Percentiles rank a stretch among this genome's conserved stretches.
Evolutionary conservation across 2,329 filamentous ascomycete species (phyloP).

Genomic region (Clarireedia hainanense): DNA sequence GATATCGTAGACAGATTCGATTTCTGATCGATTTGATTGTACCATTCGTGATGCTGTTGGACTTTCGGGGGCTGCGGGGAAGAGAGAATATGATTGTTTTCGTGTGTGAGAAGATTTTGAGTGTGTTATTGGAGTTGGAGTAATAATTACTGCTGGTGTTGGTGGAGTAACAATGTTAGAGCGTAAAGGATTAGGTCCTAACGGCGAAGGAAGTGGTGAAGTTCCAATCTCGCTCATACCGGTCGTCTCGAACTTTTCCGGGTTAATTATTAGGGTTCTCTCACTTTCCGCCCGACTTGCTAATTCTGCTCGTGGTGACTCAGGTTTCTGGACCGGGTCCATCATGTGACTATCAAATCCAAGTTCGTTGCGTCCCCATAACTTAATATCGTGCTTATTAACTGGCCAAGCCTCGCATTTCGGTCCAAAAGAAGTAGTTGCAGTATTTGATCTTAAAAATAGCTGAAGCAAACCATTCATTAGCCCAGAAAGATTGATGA

Average conservation of each 20-base stretch:
- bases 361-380: conserved; percentile 36
- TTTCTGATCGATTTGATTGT: not conserved
- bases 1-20: conserved; percentile 26
- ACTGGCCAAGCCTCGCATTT: conserved; percentile 38
- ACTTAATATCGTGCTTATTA: conserved; percentile 40
- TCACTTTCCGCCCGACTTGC: conserved; percentile 17
- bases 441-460: conserved; percentile 56
- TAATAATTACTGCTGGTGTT: not conserved
- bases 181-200: conserved; percentile 4
- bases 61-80: conserved; percentile 17
- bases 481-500: conserved; percentile 57
- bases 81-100: conserved; percentile 26
- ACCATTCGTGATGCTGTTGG: not conserved
- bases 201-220: conserved; percentile 12
- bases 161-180: conserved; percentile 8
- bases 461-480: conserved; percentile 58
- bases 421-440: conserved; percentile 46
- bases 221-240: conserved; percentile 20
- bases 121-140: not conserved
- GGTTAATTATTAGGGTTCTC: conserved; percentile 15
- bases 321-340: conserved; percentile 22
- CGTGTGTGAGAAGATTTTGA: conserved; percentile 10
- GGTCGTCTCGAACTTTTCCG: conserved; percentile 19
- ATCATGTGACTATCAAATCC: conserved; percentile 22
- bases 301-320: conserved; percentile 10